A percentile compares a stretch with the other conserved stretches of the same genome.
Conservation (phyloP, 2,329 filamentous ascomycete genomes). For the Fusarium sp. region DNA sequence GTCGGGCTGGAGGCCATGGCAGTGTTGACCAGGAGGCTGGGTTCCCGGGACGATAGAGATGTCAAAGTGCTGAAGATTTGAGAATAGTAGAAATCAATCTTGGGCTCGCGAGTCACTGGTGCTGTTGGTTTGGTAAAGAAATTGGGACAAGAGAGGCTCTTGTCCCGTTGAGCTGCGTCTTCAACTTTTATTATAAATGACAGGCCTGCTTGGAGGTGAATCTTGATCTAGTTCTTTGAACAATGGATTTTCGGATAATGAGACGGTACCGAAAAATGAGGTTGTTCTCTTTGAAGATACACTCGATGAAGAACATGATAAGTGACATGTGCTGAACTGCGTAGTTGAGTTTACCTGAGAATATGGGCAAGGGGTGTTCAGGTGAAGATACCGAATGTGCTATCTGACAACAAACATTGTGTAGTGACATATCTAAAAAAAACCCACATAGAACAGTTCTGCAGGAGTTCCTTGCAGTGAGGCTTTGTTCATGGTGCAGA, state of each 20-base stretch:
- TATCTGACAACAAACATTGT: neutral
- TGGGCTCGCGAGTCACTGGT: neutral
- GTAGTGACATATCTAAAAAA: neutral
- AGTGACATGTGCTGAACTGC: neutral
- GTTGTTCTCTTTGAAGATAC: neutral
- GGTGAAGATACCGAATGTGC: neutral
- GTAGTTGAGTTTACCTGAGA: neutral
- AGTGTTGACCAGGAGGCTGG: neutral
- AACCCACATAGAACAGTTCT: neutral
- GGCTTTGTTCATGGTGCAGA: neutral
- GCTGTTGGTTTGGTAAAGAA: neutral
- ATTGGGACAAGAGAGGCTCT: neutral
- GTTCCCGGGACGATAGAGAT: neutral
- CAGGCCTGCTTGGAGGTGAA: neutral
- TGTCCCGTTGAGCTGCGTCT: neutral
- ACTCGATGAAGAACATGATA: neutral
- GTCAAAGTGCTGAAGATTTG: neutral
- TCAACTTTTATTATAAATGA: slow-evolving; percentile 5
- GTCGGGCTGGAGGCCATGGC: neutral
- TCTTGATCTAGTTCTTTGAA: slow-evolving; percentile 7
- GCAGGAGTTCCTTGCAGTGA: neutral
- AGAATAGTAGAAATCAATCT: neutral
- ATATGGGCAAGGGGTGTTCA: neutral
- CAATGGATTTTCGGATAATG: slow-evolving; percentile 13
- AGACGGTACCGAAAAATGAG: neutral